Evolutionary conservation across 2,329 filamentous ascomycete genomes (phyloP), one percentile per base, ranked within the genome.

Genomic region (Colletotrichum sp.): DNA sequence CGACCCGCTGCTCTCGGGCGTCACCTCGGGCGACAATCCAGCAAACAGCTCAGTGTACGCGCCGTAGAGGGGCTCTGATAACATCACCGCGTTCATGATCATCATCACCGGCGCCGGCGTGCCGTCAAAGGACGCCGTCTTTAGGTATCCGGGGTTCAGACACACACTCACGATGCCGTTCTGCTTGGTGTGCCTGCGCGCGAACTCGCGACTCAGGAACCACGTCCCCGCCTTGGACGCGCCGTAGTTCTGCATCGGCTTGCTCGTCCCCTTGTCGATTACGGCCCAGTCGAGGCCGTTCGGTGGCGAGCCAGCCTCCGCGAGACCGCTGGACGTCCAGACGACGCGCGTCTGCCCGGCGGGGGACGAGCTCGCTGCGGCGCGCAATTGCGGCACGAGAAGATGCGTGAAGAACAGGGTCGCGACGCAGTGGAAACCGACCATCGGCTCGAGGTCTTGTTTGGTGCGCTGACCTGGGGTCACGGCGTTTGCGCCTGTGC

Each of bases 41-140:
- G 85, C 83, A 66, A 79, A 87, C 3, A 88, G 72, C 77, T 85
- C 84, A 1, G 86, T 86, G 71, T 85, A 86, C 3, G 85, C 86
- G 8, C 85, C 86, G 34, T 81, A 77, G 5, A 74, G 78, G 3
- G 83, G 77, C 16, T 81, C 80, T 65, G 85, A 80, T 4, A 83
- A 73, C 6, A 83, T 38, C 9, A 76, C 74, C 2, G 75, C 77
- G 66, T 82, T 76, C 36, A 83, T 38, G 48, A 79, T 34, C 6
- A 58, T 21, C 65, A 73, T 58, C 21, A 55, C n/a, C 26, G 56
- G 66, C 43, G 65, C 32, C 16, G 76, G 76, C 10, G 62, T 74
- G 15, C 67, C 79, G 16, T 73, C 74, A 71, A 77, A 82, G 8
- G 77, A 77, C 34, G 80, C 79, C 1, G 82, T 79, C 32, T 76